These are phyloP conservation scores for Claviceps pazoutovae DNA, from an alignment of 2,329 filamentous ascomycete genomes.

Conservation along the genomic window DNA sequence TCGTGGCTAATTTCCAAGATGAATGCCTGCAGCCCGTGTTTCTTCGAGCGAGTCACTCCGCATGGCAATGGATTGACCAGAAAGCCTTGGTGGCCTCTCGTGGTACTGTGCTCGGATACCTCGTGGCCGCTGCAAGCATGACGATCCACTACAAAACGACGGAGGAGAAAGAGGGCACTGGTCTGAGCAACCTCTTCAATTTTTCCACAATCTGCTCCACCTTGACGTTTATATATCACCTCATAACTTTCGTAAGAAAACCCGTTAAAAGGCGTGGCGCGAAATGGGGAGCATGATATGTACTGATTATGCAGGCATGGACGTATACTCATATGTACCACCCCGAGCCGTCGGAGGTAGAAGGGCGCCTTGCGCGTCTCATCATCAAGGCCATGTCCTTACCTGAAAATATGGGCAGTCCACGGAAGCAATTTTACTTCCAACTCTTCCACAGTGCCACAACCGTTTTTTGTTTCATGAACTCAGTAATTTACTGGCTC, in stretches of 20 bases:
- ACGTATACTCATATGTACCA: constrained; percentile 38
- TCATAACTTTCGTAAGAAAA: constrained; percentile 29
- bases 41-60: constrained; percentile 36
- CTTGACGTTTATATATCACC: constrained; percentile 30
- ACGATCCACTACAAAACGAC: constrained; percentile 32
- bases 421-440: constrained; percentile 32
- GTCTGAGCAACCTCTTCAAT: constrained; percentile 32
- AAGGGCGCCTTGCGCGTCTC: constrained; percentile 21
- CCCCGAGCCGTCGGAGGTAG: constrained; percentile 25
- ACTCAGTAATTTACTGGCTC: constrained; percentile 36
- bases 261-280: neutral
- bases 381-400: constrained; percentile 30
- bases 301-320: constrained; percentile 27
- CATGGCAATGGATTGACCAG: constrained; percentile 33
- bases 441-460: constrained; percentile 35
- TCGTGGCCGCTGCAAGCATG: constrained; percentile 27
- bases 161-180: constrained; percentile 23
- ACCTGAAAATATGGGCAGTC: constrained; percentile 25
- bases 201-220: constrained; percentile 32
- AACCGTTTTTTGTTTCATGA: constrained; percentile 34
- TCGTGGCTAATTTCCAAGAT: no score
- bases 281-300: neutral
- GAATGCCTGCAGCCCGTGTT: constrained; percentile 30
- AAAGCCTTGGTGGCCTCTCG: constrained; percentile 30
- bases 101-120: constrained; percentile 27